Evolutionary conservation across 2,329 filamentous ascomycete genomes (phyloP).

Genomic region (Sporothrix humicola): DNA sequence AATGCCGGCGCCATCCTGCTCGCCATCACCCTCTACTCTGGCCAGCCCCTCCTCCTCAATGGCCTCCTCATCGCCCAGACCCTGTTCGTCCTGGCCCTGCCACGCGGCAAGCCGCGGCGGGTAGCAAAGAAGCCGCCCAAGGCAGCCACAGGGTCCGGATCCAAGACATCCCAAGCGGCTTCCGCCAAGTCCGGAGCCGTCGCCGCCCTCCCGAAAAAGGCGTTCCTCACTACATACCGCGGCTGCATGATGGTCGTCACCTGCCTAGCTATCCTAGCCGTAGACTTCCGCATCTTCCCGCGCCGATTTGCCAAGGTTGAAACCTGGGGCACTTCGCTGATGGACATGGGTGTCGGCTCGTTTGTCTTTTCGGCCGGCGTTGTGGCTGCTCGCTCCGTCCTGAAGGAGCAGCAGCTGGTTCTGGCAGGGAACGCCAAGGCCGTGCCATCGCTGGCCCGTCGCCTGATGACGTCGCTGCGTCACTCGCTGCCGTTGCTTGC

Average conservation of each 20-base stretch:
- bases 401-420: conserved; percentile 63
- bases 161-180: background rate
- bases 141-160: conserved; percentile 39
- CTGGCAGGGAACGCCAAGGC: conserved; percentile 44
- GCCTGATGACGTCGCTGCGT: conserved; percentile 71
- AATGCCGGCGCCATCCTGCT: conserved; percentile 83
- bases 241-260: conserved; percentile 91
- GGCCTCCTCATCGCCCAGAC: conserved; percentile 75
- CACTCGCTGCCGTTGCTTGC: conserved; percentile 83
- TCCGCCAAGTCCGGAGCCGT: conserved; percentile 47
- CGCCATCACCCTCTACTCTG: conserved; percentile 83
- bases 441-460: conserved; percentile 53
- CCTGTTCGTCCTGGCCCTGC: conserved; percentile 63
- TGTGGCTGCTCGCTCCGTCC: conserved; percentile 80
- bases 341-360: conserved; percentile 96
- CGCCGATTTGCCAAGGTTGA: conserved; percentile 96
- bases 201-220: conserved; percentile 73
- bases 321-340: conserved; percentile 98
- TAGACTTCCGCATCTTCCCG: conserved; percentile 93
- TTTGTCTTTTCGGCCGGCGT: conserved; percentile 95
- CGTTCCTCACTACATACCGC: conserved; percentile 90
- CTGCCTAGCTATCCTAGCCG: conserved; percentile 90
- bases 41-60: conserved; percentile 74
- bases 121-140: conserved; percentile 53
- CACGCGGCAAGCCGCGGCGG: conserved; percentile 44